Base-by-base conservation (phyloP, 2,329 filamentous ascomycete species). In the Talaromyces sp. region DNA sequence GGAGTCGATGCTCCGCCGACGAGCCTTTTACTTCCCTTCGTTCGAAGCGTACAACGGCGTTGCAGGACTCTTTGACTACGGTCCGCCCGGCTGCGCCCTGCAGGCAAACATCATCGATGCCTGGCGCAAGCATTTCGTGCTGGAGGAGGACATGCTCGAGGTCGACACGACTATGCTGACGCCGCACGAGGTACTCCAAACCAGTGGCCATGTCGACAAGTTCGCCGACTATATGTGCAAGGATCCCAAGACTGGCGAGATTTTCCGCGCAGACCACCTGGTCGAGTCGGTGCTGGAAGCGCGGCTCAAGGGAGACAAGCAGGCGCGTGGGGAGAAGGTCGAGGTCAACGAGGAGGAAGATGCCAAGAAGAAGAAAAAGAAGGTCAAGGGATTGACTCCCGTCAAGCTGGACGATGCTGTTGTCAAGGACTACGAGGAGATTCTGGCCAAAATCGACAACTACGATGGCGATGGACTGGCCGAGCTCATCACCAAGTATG, bases 191-290 rank as follows among this genome's bases (percentile, higher is more conserved):
- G 91, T 99, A 41, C 85, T 99, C 72, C 96, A 97, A 84, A 96
- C 93, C 58, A 90, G 87, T 75, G 94, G 94, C 65, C 94, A 99
- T 79, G 94, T 97, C 66, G 93, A 97, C 77, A 96, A 96, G 78
- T 97, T 97, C 72, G 90, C 91, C 77, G 93, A 97, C 76, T 97
- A 90, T 91, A 97, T 97, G 92, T 96, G 91, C 87, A 96, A 96
- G 78, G 94, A 99, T 76, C 91, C 93, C 64, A 95, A 96, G 83
- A 96, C 89, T 70, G 94, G 94, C 73, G 94, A 99, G 76, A 96
- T 97, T 72, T 87, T 99, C 74, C 87, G 94, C 68, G 92, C 94
- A 61, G 94, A 99, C 73, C 94, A 99, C 80, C 85, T 97, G 69
- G 92, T 99, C 66, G 92, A 97, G 82, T 91, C 96, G 69, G 87